A percentile compares a stretch with the other conserved stretches of the same genome.
Conservation (phyloP, 345 rosid genomes). For the Erodium maritimum region DNA sequence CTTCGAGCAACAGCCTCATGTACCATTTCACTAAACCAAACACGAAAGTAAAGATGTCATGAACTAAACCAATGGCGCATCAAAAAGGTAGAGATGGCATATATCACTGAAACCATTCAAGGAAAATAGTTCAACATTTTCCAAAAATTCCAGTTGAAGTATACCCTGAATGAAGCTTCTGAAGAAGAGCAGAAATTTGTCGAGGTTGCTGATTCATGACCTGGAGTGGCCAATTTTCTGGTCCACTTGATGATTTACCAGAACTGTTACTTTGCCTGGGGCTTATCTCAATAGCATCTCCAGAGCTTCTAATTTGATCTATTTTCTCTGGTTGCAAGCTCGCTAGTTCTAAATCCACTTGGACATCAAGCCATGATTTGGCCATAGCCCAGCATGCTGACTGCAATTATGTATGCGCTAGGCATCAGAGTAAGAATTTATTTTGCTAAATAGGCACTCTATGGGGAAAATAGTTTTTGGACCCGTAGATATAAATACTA, state of each 20-base stretch:
- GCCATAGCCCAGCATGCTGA: constrained; percentile 99
- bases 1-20: constrained; percentile 75
- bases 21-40: constrained; percentile 61
- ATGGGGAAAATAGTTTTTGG: not conserved
- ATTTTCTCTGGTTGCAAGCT: constrained; percentile 52
- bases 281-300: constrained; percentile 45
- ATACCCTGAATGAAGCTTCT: constrained; percentile 92
- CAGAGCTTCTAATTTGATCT: constrained; percentile 49
- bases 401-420: constrained; percentile 24
- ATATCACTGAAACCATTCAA: not conserved
- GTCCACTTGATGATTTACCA: constrained; percentile 38
- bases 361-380: constrained; percentile 96
- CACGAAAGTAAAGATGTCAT: constrained; percentile 1
- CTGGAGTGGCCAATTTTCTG: constrained; percentile 86
- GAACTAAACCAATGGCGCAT: not conserved
- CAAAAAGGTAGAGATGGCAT: not conserved
- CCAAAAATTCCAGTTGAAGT: not conserved
- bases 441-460: not conserved
- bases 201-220: constrained; percentile 91
- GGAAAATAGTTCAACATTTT: not conserved
- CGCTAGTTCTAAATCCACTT: constrained; percentile 81
- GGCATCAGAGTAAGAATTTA: not conserved
- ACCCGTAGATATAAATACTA: not conserved
- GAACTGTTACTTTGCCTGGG: constrained; percentile 38
- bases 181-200: constrained; percentile 78